A percentile compares a stretch with the other conserved stretches of the same genome.
These are phyloP conservation scores for Penicillium corylophilum DNA, from an alignment of 2,329 filamentous ascomycete genomes.

Conservation along the genomic window DNA sequence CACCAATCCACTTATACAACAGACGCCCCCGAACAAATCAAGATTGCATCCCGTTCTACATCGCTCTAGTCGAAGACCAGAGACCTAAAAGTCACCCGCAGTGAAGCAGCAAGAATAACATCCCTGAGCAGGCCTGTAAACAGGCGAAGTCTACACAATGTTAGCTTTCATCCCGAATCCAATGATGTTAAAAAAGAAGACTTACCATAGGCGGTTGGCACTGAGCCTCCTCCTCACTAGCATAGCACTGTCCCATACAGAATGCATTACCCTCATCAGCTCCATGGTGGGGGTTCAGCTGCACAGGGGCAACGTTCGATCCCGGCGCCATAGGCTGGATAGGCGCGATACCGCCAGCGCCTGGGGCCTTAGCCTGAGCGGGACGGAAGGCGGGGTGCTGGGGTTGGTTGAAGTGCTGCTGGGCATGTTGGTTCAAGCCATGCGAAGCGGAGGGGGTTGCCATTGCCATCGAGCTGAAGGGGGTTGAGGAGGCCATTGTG, in stretches of 20 bases:
- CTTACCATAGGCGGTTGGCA: conserved; percentile 17
- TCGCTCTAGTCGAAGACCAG: not conserved
- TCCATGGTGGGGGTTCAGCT: conserved; percentile 1
- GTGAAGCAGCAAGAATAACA: conserved; percentile 14
- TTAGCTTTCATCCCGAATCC: not conserved
- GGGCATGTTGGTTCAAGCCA: not conserved
- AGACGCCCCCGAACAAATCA: not conserved
- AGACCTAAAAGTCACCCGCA: conserved; percentile 7
- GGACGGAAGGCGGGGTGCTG: not conserved
- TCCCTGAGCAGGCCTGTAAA: not conserved
- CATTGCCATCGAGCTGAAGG: not conserved
- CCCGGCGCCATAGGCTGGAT: conserved; percentile 9
- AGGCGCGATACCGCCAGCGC: conserved; percentile 6
- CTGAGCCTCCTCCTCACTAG: conserved; percentile 6
- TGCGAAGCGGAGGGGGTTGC: not conserved
- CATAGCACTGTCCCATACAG: conserved; percentile 16
- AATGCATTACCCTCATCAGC: conserved; percentile 19
- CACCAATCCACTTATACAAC: not conserved
- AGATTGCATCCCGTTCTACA: not conserved
- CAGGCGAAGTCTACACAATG: conserved; percentile 5
- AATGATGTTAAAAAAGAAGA: not conserved
- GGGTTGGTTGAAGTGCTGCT: not conserved
- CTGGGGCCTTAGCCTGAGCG: not conserved
- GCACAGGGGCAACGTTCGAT: conserved; percentile 10
- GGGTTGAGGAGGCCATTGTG: not conserved